Evolutionary conservation across 352 stramenopile species (phyloP), one percentile per base, ranked within the genome.

Genomic region (Thalassiosira livingstoniorum): DNA sequence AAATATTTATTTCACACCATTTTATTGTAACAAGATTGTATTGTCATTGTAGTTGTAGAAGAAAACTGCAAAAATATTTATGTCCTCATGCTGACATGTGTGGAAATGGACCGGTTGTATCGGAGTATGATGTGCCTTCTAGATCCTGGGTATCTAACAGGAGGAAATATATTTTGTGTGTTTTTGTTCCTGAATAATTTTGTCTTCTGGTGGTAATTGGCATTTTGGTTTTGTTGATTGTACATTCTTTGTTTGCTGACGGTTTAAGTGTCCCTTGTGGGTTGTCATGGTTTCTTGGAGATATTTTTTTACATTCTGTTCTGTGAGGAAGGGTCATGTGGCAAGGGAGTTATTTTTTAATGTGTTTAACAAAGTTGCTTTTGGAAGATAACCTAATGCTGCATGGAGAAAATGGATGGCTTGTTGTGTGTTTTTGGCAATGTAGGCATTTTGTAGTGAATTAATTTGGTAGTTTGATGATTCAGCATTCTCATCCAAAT

Each of bases 31-130:
- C 2, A n/a, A 34, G 25, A 45, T 65, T 10, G 42, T 47, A 27
- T 65, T 65, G 11, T 4, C 29, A 45, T 65, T 27, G 5, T 25
- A 3, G 2, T 65, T 18, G 13, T 2, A 21, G 2, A 65, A 27
- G 57, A 4, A 45, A 27, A 65, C n/a, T n/a, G n/a, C n/a, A 47
- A 25, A 65, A 47, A 39, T 65, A 65, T 4, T 65, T 65, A 32
- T 65, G 57, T 7, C 57, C 57, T n/a, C 45, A 32, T 34, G 27
- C 11, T 11, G 57, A 65, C 2, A 54, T n/a, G 21, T 34, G 5
- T 5, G 60, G 32, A 32, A 68, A 68, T 32, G 5, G 21, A 15
- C 60, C 60, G 7, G 32, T 51, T 68, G 51, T 34, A 54, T 68
- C 60, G n/a, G n/a, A n/a, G n/a, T n/a, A n/a, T n/a, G n/a, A n/a